Base-by-base conservation (phyloP, 1,139 yeast genomes). In the Diutina mesorugosa region DNA sequence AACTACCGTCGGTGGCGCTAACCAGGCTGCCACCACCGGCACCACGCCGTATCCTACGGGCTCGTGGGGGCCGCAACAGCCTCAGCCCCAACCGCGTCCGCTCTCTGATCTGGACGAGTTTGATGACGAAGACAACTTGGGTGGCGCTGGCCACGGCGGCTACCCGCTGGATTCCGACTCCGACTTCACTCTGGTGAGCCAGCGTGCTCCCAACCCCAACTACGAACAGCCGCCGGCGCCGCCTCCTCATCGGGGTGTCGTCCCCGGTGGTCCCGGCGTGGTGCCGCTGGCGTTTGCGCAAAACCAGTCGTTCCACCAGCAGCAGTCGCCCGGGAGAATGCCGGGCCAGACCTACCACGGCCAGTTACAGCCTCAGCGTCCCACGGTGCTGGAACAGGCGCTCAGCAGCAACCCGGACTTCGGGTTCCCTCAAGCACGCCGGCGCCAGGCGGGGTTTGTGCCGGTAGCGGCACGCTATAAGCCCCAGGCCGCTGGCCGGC, bases 41-140 rank as follows among this genome's bases (percentile, higher is more conserved):
- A 35, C 41, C 14, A 35, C 41, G 10, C 41, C 41, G 6, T 35
- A 35, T n/a, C 41, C 41, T 9, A 45, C 47, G 2, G 51, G 79
- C 74, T 5, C 75, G 75, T 64, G 79, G 74, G 60, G 79, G 74
- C 60, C 79, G 74, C 59, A 77, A 78, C 1, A 74, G 68, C 60
- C 78, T 74, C 4, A 79, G 8, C 79, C 75, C 62, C 71, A 79
- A 8, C 79, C 75, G 62, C 71, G 72, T 60, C 79, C 79, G n/a
- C 75, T 75, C 59, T 74, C 79, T 12, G 79, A 75, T 60, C 61
- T 75, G 59, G 72, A 67, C 47, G 79, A 74, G 60, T 72, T 71
- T 56, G 41, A 32, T 32, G 52, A 28, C 16, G 29, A 29, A 14
- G 52, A 48, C 8, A 18, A 45, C 47, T 9, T 45, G 12, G 47